Evolutionary conservation across 352 stramenopile species (phyloP).

Genomic region (Phytophthora rubi): DNA sequence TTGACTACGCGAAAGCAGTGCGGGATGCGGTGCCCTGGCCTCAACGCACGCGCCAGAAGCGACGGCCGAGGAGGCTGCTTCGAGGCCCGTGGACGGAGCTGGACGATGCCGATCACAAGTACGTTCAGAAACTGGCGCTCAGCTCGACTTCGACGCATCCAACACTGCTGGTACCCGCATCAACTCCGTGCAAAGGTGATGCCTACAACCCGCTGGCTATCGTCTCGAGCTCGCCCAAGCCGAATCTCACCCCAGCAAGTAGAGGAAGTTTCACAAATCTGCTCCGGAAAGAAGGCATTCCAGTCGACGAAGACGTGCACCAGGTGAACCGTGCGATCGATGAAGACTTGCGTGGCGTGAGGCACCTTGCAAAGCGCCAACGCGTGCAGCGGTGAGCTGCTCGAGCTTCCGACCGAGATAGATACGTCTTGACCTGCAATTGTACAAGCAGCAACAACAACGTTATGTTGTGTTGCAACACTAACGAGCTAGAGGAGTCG

Average conservation of each 20-base stretch:
- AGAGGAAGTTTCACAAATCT: slow-evolving; percentile 54
- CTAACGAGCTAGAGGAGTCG: slow-evolving; percentile 3
- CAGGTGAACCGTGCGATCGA: slow-evolving; percentile 39
- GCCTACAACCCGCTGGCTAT: slow-evolving; percentile 13
- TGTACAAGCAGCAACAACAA: slow-evolving; percentile 3
- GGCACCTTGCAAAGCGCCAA: slow-evolving; percentile 14
- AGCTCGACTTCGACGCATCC: slow-evolving; percentile 20
- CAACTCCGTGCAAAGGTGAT: background rate
- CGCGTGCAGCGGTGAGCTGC: slow-evolving; percentile 11
- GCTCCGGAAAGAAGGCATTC: slow-evolving; percentile 52
- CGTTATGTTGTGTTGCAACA: background rate
- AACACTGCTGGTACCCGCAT: slow-evolving; percentile 20
- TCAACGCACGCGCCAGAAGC: slow-evolving; percentile 24
- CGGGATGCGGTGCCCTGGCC: slow-evolving; percentile 22
- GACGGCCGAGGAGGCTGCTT: slow-evolving; percentile 31
- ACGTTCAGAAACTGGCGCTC: slow-evolving; percentile 48
- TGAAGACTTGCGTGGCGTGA: slow-evolving; percentile 51
- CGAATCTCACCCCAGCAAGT: slow-evolving; percentile 45
- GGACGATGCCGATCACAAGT: slow-evolving; percentile 51
- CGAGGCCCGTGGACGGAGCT: slow-evolving; percentile 48
- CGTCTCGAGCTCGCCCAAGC: slow-evolving; percentile 20
- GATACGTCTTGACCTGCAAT: slow-evolving; percentile 3
- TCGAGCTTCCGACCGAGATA: slow-evolving; percentile 1
- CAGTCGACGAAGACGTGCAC: slow-evolving; percentile 54
- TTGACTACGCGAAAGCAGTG: slow-evolving; percentile 35